Evolutionary conservation across 129 eudicot species (phyloP).

Genomic region (Cynara cardunculus): DNA sequence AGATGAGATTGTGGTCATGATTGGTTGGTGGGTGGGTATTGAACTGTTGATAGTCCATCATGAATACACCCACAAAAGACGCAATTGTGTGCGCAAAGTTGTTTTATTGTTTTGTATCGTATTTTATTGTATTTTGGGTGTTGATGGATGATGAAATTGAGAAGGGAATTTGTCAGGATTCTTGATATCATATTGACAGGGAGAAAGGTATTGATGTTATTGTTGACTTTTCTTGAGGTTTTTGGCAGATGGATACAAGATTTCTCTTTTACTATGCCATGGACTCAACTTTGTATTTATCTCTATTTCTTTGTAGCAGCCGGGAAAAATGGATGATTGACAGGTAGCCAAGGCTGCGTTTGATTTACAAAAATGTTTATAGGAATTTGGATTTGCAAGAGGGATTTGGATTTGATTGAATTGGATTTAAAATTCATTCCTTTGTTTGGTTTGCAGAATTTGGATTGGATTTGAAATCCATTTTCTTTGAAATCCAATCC

Average conservation of each 20-base stretch:
- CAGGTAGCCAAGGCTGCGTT: too few relatives aligned
- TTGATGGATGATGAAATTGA: background rate
- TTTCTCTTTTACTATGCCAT: background rate
- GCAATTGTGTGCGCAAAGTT: background rate
- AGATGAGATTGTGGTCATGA: background rate
- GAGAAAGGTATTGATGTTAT: background rate
- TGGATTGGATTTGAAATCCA: too few relatives aligned
- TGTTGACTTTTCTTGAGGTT: conserved; percentile 6
- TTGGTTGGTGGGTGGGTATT: conserved; percentile 7
- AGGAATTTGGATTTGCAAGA: too few relatives aligned
- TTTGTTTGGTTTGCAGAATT: too few relatives aligned
- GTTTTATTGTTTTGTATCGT: background rate
- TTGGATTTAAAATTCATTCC: too few relatives aligned
- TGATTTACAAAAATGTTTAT: too few relatives aligned
- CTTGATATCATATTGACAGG: background rate
- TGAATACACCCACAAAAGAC: conserved; percentile 5
- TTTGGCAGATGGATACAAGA: background rate
- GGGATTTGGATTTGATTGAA: too few relatives aligned
- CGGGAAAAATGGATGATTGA: too few relatives aligned
- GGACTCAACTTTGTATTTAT: background rate
- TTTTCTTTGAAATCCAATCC: too few relatives aligned
- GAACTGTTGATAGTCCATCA: conserved; percentile 10
- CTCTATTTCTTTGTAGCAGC: background rate
- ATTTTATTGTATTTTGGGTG: background rate
- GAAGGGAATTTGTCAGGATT: background rate